phyloP scores from a whole-genome alignment of 495 filamentous ascomycete species.

The Xylaria venustula region DNA sequence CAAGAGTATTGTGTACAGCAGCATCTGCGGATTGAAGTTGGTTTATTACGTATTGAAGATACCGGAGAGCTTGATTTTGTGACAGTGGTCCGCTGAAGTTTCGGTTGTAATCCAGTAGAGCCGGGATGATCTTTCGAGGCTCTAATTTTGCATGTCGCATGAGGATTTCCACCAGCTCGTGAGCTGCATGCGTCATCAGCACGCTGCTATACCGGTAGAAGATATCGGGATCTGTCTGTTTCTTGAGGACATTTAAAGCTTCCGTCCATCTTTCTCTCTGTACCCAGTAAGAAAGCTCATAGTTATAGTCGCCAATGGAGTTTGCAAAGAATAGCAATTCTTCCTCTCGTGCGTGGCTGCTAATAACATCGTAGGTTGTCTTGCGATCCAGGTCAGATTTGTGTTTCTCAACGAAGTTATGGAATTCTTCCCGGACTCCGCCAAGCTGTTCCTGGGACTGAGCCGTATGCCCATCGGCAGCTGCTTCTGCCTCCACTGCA shows the following conservation, averaged over 20 bases:
- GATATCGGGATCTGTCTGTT: constrained; percentile 84
- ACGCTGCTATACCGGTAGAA: constrained; percentile 96
- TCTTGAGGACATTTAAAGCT: constrained; percentile 81
- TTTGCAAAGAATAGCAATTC: constrained; percentile 90
- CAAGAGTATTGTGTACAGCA: constrained; percentile 95
- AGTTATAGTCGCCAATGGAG: constrained; percentile 85
- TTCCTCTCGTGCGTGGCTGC: constrained; percentile 89
- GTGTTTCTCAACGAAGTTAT: constrained; percentile 81
- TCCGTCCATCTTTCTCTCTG: constrained; percentile 94
- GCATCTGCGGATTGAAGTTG: constrained; percentile 77
- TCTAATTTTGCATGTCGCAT: constrained; percentile 91
- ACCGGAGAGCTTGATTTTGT: constrained; percentile 92
- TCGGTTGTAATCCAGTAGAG: constrained; percentile 88
- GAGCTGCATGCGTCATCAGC: constrained; percentile 84
- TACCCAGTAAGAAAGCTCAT: constrained; percentile 94
- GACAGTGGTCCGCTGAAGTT: constrained; percentile 58
- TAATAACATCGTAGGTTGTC: constrained; percentile 93
- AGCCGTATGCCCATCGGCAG: constrained; percentile 63
- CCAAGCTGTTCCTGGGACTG: constrained; percentile 73
- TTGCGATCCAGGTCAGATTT: constrained; percentile 84
- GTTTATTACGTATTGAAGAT: constrained; percentile 90
- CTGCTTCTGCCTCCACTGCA: constrained; percentile 81
- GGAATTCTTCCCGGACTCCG: constrained; percentile 70
- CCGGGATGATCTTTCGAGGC: constrained; percentile 84
- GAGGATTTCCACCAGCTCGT: constrained; percentile 85